phyloP scores from a whole-genome alignment of 495 filamentous ascomycete species.

The Penicillium salamii region DNA sequence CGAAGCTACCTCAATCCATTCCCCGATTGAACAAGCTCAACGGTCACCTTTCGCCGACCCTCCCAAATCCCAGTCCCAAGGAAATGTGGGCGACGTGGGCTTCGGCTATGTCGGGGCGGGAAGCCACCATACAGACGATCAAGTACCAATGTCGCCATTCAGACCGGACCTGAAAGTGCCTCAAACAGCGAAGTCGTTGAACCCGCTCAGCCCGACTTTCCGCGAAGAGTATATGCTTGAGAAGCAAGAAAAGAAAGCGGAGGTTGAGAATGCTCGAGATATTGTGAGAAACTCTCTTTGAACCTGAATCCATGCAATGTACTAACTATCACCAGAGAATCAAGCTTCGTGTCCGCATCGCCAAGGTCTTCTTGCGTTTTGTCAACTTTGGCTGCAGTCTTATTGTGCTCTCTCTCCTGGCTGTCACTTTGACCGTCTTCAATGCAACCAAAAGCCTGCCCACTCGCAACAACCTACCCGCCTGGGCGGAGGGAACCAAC shows the following conservation, averaged over 20 bases:
- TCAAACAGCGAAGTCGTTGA: constrained; percentile 65
- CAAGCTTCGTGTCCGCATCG: constrained; percentile 88
- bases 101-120: constrained; percentile 81
- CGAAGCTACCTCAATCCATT: constrained; percentile 84
- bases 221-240: constrained; percentile 79
- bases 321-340: constrained; percentile 61
- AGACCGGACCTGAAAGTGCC: constrained; percentile 86
- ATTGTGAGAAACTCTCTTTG: constrained; percentile 57
- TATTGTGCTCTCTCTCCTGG: constrained; percentile 86
- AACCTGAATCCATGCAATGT: background rate
- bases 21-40: constrained; percentile 64
- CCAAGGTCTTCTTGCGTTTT: constrained; percentile 88
- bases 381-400: constrained; percentile 96
- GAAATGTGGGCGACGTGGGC: constrained; percentile 74
- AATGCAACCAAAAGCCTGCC: constrained; percentile 73
- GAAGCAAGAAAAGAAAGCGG: constrained; percentile 71
- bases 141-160: constrained; percentile 65
- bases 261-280: constrained; percentile 79
- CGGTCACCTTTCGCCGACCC: constrained; percentile 69
- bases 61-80: constrained; percentile 47
- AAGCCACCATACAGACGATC: constrained; percentile 50
- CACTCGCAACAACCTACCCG: constrained; percentile 69
- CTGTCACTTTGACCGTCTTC: constrained; percentile 84
- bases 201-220: constrained; percentile 84
- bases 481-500: constrained; percentile 78